Conservation (phyloP, 345 rosid species). For the Lepidium sativum region DNA sequence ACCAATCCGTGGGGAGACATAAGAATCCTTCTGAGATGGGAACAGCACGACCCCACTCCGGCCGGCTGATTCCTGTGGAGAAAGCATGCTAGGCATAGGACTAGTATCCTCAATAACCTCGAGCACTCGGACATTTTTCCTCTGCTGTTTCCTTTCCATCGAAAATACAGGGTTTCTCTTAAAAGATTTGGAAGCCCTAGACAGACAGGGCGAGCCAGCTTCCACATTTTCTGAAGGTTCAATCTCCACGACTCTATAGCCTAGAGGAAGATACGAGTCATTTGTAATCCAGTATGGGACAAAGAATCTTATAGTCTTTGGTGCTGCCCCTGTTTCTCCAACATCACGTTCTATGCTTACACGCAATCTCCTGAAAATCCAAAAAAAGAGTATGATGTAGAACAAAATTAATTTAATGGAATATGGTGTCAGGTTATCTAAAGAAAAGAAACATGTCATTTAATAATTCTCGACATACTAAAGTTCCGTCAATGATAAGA, state of each 20-base stretch:
- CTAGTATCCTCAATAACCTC: slow-evolving; percentile 85
- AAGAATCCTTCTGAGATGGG: slow-evolving; percentile 77
- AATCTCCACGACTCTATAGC: slow-evolving; percentile 81
- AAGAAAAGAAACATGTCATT: neutral
- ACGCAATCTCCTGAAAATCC: slow-evolving; percentile 68
- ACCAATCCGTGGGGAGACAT: slow-evolving; percentile 66
- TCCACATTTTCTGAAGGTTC: slow-evolving; percentile 65
- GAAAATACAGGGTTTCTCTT: slow-evolving; percentile 47
- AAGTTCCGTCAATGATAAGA: neutral
- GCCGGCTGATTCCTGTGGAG: slow-evolving; percentile 83
- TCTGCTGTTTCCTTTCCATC: slow-evolving; percentile 47
- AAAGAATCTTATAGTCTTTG: slow-evolving; percentile 78
- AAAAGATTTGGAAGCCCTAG: slow-evolving; percentile 67
- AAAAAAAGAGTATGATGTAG: neutral
- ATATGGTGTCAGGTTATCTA: neutral
- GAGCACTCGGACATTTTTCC: slow-evolving; percentile 61
- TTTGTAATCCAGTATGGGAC: slow-evolving; percentile 96
- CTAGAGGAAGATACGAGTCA: slow-evolving; percentile 65
- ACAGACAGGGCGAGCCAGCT: slow-evolving; percentile 43
- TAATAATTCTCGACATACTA: neutral
- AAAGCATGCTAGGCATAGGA: slow-evolving; percentile 90
- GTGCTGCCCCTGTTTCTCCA: slow-evolving; percentile 82
- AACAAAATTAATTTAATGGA: neutral
- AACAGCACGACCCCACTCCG: slow-evolving; percentile 61
- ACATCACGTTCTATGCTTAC: slow-evolving; percentile 88